Percentiles rank a stretch among this genome's conserved stretches.
phyloP scores from a whole-genome alignment of 2,329 filamentous ascomycete genomes.

The Phyllosticta capitalensis region DNA sequence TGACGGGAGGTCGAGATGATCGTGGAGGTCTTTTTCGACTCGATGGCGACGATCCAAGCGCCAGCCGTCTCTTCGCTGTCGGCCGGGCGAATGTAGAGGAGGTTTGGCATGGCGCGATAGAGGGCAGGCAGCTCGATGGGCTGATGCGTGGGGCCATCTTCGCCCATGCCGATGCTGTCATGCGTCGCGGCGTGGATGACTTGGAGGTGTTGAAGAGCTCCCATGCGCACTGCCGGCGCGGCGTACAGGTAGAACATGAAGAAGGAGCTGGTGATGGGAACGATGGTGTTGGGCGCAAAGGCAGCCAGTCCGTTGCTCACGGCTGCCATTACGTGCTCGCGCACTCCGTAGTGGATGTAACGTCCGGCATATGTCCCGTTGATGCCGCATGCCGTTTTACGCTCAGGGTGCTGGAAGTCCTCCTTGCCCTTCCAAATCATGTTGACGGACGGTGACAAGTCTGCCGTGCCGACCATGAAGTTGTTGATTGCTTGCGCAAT shows the following conservation, averaged over 20 bases:
- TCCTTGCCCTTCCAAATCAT: constrained; percentile 46
- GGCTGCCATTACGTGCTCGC: constrained; percentile 30
- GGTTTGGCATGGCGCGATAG: constrained; percentile 54
- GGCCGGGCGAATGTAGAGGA: constrained; percentile 50
- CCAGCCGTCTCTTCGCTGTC: constrained; percentile 50
- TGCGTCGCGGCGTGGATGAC: constrained; percentile 94
- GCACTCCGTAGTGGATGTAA: constrained; percentile 36
- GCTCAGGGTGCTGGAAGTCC: constrained; percentile 39
- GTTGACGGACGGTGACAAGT: constrained; percentile 43
- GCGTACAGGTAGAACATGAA: constrained; percentile 99
- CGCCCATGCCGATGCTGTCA: constrained; percentile 97
- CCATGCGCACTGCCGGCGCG: constrained; percentile 88
- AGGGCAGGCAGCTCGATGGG: constrained; percentile 96
- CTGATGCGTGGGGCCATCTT: constrained; percentile 98
- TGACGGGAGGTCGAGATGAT: constrained; percentile 44
- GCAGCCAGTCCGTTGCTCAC: constrained; percentile 49
- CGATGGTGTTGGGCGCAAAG: constrained; percentile 60
- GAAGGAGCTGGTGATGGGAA: constrained; percentile 94
- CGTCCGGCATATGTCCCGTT: constrained; percentile 47
- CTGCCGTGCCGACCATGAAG: constrained; percentile 68
- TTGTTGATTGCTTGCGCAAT: constrained; percentile 72
- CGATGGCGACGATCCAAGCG: constrained; percentile 43
- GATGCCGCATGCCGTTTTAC: constrained; percentile 35
- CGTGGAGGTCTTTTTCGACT: constrained; percentile 32
- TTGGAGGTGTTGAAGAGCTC: constrained; percentile 81